A percentile compares a stretch with the other conserved stretches of the same genome.
Evolutionary conservation across 441 rosid species (phyloP).

Genomic region (Bruguiera hainesii): DNA sequence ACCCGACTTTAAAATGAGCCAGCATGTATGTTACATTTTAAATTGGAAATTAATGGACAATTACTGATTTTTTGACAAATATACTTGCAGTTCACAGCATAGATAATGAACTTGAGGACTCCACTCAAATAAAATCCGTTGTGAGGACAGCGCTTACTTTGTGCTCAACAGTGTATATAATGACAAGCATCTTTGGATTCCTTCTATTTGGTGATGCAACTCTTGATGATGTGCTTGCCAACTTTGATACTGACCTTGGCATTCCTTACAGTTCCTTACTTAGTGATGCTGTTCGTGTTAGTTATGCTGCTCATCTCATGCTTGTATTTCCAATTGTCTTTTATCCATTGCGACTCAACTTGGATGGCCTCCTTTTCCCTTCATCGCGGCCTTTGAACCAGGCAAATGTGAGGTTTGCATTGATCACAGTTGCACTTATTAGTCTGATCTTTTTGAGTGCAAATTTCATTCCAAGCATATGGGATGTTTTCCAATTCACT

Average conservation of each 20-base stretch:
- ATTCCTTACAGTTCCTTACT: conserved; percentile 77
- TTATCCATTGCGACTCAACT: conserved; percentile 78
- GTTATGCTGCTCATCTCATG: conserved; percentile 94
- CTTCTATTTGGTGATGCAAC: conserved; percentile 87
- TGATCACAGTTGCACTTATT: conserved; percentile 61
- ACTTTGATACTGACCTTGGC: conserved; percentile 85
- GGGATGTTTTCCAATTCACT: conserved; percentile 99
- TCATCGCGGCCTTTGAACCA: conserved; percentile 52
- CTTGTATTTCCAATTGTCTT: conserved; percentile 95
- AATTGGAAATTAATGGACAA: conserved; percentile 2
- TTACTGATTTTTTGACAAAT: conserved; percentile 16
- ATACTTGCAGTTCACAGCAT: conserved; percentile 84
- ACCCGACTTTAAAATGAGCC: conserved; percentile 5
- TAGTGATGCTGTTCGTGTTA: conserved; percentile 86
- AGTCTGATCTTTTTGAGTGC: conserved; percentile 70
- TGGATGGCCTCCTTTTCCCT: conserved; percentile 91
- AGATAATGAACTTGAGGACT: conserved; percentile 85
- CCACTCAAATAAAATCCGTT: conserved; percentile 63
- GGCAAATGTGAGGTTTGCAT: conserved; percentile 69
- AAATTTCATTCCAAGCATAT: conserved; percentile 93
- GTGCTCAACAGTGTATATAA: conserved; percentile 78
- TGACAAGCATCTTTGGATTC: conserved; percentile 88
- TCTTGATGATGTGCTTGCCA: conserved; percentile 93
- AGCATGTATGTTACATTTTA: neutral
- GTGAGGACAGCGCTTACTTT: conserved; percentile 80